phyloP scores from a whole-genome alignment of 2,329 filamentous ascomycete species.

The Aspergillus viridinutans region DNA sequence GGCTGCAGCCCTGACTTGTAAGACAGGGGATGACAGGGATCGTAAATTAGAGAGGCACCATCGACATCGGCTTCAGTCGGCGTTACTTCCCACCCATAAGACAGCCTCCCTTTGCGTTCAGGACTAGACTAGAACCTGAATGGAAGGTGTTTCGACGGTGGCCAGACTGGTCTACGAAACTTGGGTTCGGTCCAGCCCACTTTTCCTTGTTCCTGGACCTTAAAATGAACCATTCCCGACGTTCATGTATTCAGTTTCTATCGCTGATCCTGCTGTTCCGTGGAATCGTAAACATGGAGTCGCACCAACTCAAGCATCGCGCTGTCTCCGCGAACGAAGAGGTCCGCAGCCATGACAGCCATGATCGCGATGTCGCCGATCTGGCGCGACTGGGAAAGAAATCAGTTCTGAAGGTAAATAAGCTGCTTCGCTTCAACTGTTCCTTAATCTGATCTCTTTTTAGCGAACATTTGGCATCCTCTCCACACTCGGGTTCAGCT shows the following conservation, averaged over 20 bases:
- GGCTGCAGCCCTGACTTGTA: no score
- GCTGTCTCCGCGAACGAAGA: neutral
- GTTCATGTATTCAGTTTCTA: neutral
- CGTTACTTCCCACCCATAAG: neutral
- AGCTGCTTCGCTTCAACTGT: no score
- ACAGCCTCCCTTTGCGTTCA: neutral
- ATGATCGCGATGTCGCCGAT: conserved; percentile 8
- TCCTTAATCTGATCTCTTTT: neutral
- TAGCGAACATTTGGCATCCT: conserved; percentile 40
- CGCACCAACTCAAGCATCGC: conserved; percentile 3
- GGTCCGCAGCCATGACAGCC: neutral
- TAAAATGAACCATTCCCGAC: neutral
- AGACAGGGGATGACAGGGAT: neutral
- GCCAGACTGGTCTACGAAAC: neutral
- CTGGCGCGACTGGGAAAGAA: conserved; percentile 19
- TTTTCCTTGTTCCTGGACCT: neutral
- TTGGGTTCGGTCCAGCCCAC: neutral
- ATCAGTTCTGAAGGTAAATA: conserved; percentile 13
- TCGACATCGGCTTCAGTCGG: neutral
- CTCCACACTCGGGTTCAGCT: conserved; percentile 39
- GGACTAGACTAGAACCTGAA: neutral
- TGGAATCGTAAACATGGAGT: conserved; percentile 1
- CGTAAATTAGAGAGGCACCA: neutral
- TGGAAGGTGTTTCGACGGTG: neutral
- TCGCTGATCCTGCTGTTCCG: neutral